Evolutionary conservation across 495 filamentous ascomycete genomes (phyloP).

Genomic region (Cenococcum geophilum): DNA sequence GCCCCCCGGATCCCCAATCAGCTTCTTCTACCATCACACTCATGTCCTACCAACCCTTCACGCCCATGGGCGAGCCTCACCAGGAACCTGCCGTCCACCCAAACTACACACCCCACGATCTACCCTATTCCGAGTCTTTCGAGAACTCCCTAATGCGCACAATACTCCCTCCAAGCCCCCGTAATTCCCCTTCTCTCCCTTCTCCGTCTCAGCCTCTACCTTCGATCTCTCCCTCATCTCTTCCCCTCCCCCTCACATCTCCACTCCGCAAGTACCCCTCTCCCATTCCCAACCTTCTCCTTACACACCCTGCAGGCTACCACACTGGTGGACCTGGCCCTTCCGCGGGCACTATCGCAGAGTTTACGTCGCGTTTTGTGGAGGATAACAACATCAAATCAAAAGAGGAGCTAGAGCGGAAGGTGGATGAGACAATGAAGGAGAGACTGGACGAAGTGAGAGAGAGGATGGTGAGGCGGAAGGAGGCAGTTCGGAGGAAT

Average conservation of each 20-base stretch:
- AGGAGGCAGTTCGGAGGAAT: constrained; percentile 31
- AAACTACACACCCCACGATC: constrained; percentile 20
- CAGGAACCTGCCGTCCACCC: constrained; percentile 15
- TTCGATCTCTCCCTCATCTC: constrained; percentile 15
- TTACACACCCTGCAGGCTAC: constrained; percentile 38
- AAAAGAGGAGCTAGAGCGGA: constrained; percentile 32
- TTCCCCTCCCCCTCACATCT: constrained; percentile 36
- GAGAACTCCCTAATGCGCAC: constrained; percentile 35
- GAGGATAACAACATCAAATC: constrained; percentile 34
- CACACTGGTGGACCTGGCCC: constrained; percentile 38
- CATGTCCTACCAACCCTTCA: constrained; percentile 23
- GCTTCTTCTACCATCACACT: not conserved
- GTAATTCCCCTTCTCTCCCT: constrained; percentile 4
- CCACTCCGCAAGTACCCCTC: constrained; percentile 33
- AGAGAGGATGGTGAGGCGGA: constrained; percentile 35
- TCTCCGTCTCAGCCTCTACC: constrained; percentile 25
- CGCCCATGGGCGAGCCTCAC: constrained; percentile 17
- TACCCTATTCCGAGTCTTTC: constrained; percentile 35
- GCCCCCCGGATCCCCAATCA: not conserved
- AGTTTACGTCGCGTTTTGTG: constrained; percentile 34
- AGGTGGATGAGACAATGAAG: constrained; percentile 35
- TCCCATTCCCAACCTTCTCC: constrained; percentile 33
- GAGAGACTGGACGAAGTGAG: constrained; percentile 29
- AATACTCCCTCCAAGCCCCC: constrained; percentile 27
- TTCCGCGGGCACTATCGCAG: constrained; percentile 21